phyloP scores from a whole-genome alignment of 2,329 filamentous ascomycete genomes.

The Hymenoscyphus fructigenus region DNA sequence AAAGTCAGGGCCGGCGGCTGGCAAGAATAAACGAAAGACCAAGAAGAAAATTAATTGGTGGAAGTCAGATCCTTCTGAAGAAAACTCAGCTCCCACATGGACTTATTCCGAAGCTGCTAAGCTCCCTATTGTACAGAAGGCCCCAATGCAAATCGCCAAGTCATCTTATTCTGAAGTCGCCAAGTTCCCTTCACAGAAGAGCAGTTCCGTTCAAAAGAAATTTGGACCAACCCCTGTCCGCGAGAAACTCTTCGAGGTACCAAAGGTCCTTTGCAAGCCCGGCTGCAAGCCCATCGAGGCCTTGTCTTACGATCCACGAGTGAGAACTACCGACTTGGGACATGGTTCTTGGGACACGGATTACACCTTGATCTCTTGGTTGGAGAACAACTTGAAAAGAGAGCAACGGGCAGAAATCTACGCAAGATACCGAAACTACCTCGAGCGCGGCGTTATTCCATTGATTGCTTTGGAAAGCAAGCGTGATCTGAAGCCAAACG shows the following conservation, averaged over 20 bases:
- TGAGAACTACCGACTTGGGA: background rate
- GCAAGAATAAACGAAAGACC: background rate
- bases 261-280: background rate
- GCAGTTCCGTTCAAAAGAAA: background rate
- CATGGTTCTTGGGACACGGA: conserved; percentile 4
- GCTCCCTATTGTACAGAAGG: background rate
- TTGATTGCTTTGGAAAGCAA: background rate
- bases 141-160: background rate
- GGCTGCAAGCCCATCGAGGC: background rate
- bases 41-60: background rate
- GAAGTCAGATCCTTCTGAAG: background rate
- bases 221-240: background rate
- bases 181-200: background rate
- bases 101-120: background rate
- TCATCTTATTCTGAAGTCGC: conserved; percentile 1
- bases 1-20: too few relatives aligned
- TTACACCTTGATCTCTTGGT: conserved; percentile 4
- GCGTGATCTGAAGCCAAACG: background rate
- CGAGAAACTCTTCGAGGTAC: background rate
- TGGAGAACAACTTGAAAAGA: conserved; percentile 4
- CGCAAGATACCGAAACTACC: background rate
- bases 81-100: background rate
- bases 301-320: background rate
- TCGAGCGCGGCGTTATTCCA: conserved; percentile 7
- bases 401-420: background rate